A percentile compares a stretch with the other conserved stretches of the same genome.
Conservation (phyloP, 805 yeast species). For the Metschnikowia borealis region DNA sequence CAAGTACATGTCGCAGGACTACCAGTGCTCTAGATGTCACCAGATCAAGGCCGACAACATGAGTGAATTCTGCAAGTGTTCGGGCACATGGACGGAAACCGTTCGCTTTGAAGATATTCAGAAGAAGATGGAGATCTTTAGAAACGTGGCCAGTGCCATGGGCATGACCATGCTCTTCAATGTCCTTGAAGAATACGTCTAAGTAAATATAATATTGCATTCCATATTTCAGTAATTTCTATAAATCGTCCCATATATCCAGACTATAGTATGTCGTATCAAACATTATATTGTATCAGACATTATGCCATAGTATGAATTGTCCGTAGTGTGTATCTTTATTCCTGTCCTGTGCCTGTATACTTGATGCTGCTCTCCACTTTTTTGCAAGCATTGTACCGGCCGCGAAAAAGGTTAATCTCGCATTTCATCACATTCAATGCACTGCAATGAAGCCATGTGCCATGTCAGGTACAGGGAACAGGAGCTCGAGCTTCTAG, state of each 20-base stretch:
- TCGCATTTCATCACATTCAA: neutral
- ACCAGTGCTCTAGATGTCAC: slow-evolving; percentile 74
- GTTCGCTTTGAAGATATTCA: slow-evolving; percentile 43
- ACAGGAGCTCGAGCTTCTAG: slow-evolving; percentile 32
- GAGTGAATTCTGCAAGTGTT: slow-evolving; percentile 76
- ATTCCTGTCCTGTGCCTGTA: no score
- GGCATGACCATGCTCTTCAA: slow-evolving; percentile 53
- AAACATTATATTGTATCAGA: no score
- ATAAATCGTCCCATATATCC: no score
- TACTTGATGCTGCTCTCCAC: no score
- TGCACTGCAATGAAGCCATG: neutral
- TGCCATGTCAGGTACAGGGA: slow-evolving; percentile 18
- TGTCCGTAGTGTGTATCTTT: no score
- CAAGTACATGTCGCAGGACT: slow-evolving; percentile 73
- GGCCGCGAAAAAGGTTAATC: neutral
- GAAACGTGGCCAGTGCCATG: slow-evolving; percentile 56
- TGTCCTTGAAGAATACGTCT: slow-evolving; percentile 25
- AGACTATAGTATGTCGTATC: no score
- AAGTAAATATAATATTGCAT: neutral
- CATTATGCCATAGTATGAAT: no score
- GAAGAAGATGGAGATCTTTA: slow-evolving; percentile 45
- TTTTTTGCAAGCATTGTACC: neutral
- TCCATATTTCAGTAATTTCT: neutral
- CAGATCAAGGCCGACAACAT: slow-evolving; percentile 63
- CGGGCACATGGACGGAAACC: slow-evolving; percentile 78